A percentile compares a stretch with the other conserved stretches of the same genome.
These are phyloP conservation scores for Yamadazyma diospyri DNA, from an alignment of 1,139 yeast species.

Conservation along the genomic window DNA sequence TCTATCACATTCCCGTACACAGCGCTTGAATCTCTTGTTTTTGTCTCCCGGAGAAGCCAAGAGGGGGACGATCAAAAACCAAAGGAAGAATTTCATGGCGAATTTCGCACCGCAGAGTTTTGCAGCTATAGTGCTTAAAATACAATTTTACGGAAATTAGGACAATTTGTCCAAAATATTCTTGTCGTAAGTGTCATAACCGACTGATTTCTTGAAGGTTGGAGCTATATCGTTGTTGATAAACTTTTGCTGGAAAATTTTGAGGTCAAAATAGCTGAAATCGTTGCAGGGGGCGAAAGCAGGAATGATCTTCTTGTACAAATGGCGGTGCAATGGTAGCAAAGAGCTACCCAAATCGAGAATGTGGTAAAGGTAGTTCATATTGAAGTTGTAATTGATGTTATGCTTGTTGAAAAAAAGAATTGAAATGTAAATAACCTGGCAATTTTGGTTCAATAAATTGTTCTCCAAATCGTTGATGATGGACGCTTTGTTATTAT, in stretches of 20 bases:
- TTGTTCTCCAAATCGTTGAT: not conserved
- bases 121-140: too few species aligned
- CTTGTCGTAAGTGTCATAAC: slow-evolving; percentile 9
- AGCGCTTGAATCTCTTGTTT: slow-evolving; percentile 62
- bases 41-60: slow-evolving; percentile 76
- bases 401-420: slow-evolving; percentile 6
- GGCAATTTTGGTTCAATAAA: slow-evolving; percentile 7
- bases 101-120: too few species aligned
- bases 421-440: slow-evolving; percentile 7
- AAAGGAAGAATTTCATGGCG: slow-evolving; percentile 1
- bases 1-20: slow-evolving; percentile 59
- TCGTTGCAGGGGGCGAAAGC: not conserved
- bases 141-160: too few species aligned
- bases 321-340: not conserved
- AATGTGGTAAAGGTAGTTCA: slow-evolving; percentile 6
- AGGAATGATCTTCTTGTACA: not conserved
- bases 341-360: not conserved
- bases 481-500: not conserved
- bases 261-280: slow-evolving; percentile 2
- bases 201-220: slow-evolving; percentile 5
- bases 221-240: slow-evolving; percentile 19
- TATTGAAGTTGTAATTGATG: slow-evolving; percentile 3
- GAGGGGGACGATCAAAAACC: slow-evolving; percentile 1
- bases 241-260: slow-evolving; percentile 21
- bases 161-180: slow-evolving; percentile 6